Conservation (phyloP, 75 land plant species). For the Pinus tabuliformis region DNA sequence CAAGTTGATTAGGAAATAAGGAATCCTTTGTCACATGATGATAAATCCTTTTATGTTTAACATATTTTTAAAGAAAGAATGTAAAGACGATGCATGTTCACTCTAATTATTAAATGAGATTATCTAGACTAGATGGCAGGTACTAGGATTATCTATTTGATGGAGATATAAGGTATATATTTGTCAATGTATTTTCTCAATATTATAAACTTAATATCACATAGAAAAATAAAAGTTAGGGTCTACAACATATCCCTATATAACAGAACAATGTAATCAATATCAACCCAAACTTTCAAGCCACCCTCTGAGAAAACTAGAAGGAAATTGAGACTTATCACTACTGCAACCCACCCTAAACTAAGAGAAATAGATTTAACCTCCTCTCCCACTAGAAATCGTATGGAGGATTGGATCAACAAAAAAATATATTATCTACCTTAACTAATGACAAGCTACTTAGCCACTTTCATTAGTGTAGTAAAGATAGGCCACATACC, state of each 20-base stretch:
- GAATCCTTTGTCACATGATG: too few relatives aligned
- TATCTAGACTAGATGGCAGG: too few relatives aligned
- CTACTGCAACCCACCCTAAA: slow-evolving; percentile 81
- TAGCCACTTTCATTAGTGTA: neutral
- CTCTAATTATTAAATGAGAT: too few relatives aligned
- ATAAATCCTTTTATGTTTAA: too few relatives aligned
- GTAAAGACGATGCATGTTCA: too few relatives aligned
- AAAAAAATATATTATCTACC: neutral
- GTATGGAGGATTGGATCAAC: slow-evolving; percentile 83
- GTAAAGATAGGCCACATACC: slow-evolving; percentile 38
- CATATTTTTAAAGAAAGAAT: too few relatives aligned
- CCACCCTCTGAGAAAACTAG: slow-evolving; percentile 88
- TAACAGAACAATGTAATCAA: neutral
- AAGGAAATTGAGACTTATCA: slow-evolving; percentile 79
- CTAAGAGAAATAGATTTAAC: slow-evolving; percentile 93
- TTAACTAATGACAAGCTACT: neutral
- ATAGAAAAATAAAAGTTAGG: neutral
- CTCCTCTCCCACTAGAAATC: slow-evolving; percentile 82
- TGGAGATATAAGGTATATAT: neutral
- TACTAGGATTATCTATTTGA: too few relatives aligned
- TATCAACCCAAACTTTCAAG: slow-evolving; percentile 64
- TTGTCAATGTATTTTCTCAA: neutral
- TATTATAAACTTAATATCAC: neutral
- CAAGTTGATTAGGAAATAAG: too few relatives aligned
- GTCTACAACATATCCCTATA: neutral